phyloP scores from a whole-genome alignment of 257 asterid species.

The Solanum gracilifrons region DNA sequence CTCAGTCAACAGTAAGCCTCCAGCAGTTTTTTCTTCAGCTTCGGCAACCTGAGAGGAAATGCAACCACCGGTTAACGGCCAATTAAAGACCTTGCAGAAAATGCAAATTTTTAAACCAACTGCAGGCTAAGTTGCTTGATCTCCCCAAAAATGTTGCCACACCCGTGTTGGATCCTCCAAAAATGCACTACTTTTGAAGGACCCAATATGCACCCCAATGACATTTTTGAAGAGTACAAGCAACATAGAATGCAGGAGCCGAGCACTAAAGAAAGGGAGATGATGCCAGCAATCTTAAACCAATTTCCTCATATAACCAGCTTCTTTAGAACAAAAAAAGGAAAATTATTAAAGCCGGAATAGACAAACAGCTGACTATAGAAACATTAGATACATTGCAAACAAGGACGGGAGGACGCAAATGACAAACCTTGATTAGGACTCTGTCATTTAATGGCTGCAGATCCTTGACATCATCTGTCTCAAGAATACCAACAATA shows the following conservation, averaged over 20 bases:
- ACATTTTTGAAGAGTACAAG: background rate
- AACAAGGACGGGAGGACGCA: background rate
- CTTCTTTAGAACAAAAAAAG: background rate
- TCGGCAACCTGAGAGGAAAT: slow-evolving; percentile 50
- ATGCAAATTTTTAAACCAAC: background rate
- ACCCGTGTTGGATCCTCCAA: background rate
- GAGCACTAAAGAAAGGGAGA: background rate
- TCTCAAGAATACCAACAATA: slow-evolving; percentile 72
- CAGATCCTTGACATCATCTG: slow-evolving; percentile 80
- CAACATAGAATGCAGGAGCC: background rate
- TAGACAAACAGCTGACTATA: background rate
- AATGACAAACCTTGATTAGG: slow-evolving; percentile 53
- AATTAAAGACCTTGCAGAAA: background rate
- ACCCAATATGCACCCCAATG: background rate
- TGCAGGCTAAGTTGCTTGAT: background rate
- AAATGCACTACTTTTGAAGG: background rate
- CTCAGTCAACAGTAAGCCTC: slow-evolving; percentile 78
- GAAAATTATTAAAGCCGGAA: background rate
- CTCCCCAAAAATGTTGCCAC: background rate
- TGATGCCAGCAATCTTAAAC: background rate
- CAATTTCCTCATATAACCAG: background rate
- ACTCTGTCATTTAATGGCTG: slow-evolving; percentile 89
- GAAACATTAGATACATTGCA: background rate
- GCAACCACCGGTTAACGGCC: background rate
- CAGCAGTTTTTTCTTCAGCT: slow-evolving; percentile 81